Percentiles rank a stretch among this genome's conserved stretches.
Evolutionary conservation across 163 green algal genomes (phyloP).

Genomic region (Prototheca cutis): DNA sequence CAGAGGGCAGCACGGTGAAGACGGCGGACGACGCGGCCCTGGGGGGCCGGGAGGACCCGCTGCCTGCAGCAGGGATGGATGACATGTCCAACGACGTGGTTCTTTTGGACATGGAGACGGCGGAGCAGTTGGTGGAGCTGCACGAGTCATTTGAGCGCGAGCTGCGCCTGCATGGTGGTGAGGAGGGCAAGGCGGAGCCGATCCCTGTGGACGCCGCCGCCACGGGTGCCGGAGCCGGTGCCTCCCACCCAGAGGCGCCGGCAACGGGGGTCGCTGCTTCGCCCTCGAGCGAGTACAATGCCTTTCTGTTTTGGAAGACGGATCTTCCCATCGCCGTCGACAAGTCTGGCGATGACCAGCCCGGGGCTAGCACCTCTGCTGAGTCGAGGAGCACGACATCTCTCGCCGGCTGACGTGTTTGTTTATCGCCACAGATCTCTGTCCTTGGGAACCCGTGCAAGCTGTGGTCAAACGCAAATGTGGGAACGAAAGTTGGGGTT

Average conservation of each 20-base stretch:
- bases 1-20: not conserved
- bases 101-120: constrained; percentile 17
- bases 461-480: too few relatives aligned
- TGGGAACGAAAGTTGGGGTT: too few relatives aligned
- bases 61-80: not conserved
- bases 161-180: constrained; percentile 26
- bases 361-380: too few relatives aligned
- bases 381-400: too few relatives aligned
- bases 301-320: not conserved
- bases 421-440: too few relatives aligned
- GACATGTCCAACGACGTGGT: constrained; percentile 29
- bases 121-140: constrained; percentile 20
- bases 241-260: not conserved
- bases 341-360: not conserved
- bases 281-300: not conserved
- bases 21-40: too few relatives aligned
- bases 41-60: not conserved
- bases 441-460: too few relatives aligned
- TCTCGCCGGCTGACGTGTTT: too few relatives aligned
- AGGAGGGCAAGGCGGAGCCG: not conserved
- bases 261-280: not conserved
- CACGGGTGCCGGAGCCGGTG: constrained; percentile 2
- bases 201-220: not conserved
- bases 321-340: not conserved
- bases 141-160: not conserved